phyloP scores from a whole-genome alignment of 176 grass and related monocot genomes.

The Thalia dealbata region DNA sequence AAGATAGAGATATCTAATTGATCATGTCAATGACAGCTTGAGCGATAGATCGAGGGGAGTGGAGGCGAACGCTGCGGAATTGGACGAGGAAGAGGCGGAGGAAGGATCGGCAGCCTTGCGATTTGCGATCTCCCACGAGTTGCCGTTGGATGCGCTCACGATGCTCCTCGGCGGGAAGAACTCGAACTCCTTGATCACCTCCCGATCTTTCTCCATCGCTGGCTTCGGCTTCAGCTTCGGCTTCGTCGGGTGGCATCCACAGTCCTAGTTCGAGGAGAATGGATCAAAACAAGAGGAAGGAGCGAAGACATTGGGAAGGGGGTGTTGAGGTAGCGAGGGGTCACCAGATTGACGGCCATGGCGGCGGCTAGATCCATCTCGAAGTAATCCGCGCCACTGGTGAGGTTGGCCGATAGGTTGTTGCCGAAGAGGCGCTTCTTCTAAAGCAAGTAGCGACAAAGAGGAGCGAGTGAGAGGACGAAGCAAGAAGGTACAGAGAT shows the following conservation, averaged over 20 bases:
- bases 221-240: not conserved
- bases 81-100: constrained; percentile 6
- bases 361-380: constrained; percentile 35
- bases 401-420: constrained; percentile 2
- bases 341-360: constrained; percentile 32
- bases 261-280: not conserved
- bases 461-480: not conserved
- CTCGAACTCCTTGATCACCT: constrained; percentile 49
- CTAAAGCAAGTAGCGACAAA: constrained; percentile 20
- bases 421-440: constrained; percentile 23
- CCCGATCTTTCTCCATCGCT: constrained; percentile 5
- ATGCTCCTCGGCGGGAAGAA: constrained; percentile 40
- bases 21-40: constrained; percentile 20
- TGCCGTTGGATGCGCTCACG: not conserved
- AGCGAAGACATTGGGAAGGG: not conserved
- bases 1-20: not conserved
- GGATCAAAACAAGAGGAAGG: not conserved
- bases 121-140: constrained; percentile 19
- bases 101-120: not conserved
- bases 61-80: not conserved
- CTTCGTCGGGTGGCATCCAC: constrained; percentile 20
- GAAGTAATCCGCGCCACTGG: constrained; percentile 24
- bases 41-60: constrained; percentile 42
- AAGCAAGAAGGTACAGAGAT: not conserved
- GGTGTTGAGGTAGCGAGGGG: not conserved